A percentile compares a stretch with the other conserved stretches of the same genome.
Evolutionary conservation across 1,139 yeast genomes (phyloP).

Genomic region (Debaryomycetaceae sp.): DNA sequence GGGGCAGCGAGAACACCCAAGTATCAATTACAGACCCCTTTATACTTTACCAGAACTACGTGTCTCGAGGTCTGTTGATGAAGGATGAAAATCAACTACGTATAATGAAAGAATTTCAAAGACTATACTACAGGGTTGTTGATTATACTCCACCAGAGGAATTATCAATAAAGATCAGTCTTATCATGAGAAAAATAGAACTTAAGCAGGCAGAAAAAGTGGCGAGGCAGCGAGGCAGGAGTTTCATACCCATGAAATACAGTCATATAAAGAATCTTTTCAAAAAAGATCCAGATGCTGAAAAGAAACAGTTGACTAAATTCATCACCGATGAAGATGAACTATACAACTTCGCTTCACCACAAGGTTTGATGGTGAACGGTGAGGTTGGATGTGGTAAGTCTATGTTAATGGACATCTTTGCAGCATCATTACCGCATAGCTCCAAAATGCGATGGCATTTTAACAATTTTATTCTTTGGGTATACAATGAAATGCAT

Average conservation of each 20-base stretch:
- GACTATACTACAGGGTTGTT: conserved; percentile 53
- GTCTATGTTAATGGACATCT: conserved; percentile 69
- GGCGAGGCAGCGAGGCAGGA: conserved; percentile 8
- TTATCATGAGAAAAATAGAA: conserved; percentile 48
- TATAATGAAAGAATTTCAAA: conserved; percentile 63
- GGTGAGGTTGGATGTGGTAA: conserved; percentile 81
- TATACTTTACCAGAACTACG: conserved; percentile 51
- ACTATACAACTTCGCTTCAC: conserved; percentile 50
- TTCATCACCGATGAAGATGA: conserved; percentile 66
- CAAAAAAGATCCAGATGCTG: conserved; percentile 24
- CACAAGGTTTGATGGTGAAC: conserved; percentile 62
- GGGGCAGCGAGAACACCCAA: conserved; percentile 5
- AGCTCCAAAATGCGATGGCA: conserved; percentile 68
- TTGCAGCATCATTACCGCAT: conserved; percentile 64
- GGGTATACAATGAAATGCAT: conserved; percentile 66
- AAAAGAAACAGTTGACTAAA: conserved; percentile 36
- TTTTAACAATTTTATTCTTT: conserved; percentile 63
- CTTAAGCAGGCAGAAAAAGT: conserved; percentile 23
- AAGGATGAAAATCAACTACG: conserved; percentile 59
- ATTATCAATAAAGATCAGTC: conserved; percentile 43
- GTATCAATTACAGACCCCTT: conserved; percentile 64
- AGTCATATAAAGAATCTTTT: conserved; percentile 20
- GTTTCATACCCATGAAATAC: conserved; percentile 13
- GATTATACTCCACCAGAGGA: conserved; percentile 60
- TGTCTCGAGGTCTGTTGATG: conserved; percentile 47